Conservation (phyloP, 192 early-diverging fungal genomes). For the Chytriomyces confervae region DNA sequence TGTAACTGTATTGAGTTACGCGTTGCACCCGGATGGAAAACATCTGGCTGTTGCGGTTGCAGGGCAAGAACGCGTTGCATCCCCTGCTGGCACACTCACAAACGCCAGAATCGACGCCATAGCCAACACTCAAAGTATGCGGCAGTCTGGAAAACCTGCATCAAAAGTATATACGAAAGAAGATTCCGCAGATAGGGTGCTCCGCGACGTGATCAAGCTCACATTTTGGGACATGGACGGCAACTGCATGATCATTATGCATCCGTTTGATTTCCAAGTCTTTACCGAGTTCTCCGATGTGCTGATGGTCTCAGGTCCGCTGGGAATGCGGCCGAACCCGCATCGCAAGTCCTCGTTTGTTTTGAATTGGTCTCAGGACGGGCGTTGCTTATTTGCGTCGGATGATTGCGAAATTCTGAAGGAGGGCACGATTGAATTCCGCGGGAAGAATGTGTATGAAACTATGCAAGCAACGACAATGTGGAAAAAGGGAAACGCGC, state of each 20-base stretch:
- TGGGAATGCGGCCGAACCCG: background rate
- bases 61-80: slow-evolving; percentile 17
- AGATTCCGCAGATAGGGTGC: slow-evolving; percentile 25
- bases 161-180: background rate
- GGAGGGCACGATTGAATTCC: slow-evolving; percentile 34
- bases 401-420: slow-evolving; percentile 36
- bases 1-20: slow-evolving; percentile 25
- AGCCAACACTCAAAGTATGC: background rate
- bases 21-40: slow-evolving; percentile 33
- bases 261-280: slow-evolving; percentile 30
- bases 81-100: slow-evolving; percentile 2
- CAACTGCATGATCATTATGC: slow-evolving; percentile 9
- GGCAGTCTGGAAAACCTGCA: background rate
- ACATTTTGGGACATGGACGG: slow-evolving; percentile 38
- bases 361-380: slow-evolving; percentile 32
- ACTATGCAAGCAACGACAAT: background rate
- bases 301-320: slow-evolving; percentile 8
- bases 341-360: slow-evolving; percentile 16
- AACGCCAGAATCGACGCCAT: slow-evolving; percentile 14
- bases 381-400: slow-evolving; percentile 19
- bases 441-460: slow-evolving; percentile 17
- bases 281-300: slow-evolving; percentile 31
- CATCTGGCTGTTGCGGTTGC: slow-evolving; percentile 35
- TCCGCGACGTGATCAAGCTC: slow-evolving; percentile 31
- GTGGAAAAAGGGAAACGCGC: slow-evolving; percentile 5